These are phyloP conservation scores for Aspergillus hiratsukae DNA, from an alignment of 2,329 filamentous ascomycete genomes.

Conservation along the genomic window DNA sequence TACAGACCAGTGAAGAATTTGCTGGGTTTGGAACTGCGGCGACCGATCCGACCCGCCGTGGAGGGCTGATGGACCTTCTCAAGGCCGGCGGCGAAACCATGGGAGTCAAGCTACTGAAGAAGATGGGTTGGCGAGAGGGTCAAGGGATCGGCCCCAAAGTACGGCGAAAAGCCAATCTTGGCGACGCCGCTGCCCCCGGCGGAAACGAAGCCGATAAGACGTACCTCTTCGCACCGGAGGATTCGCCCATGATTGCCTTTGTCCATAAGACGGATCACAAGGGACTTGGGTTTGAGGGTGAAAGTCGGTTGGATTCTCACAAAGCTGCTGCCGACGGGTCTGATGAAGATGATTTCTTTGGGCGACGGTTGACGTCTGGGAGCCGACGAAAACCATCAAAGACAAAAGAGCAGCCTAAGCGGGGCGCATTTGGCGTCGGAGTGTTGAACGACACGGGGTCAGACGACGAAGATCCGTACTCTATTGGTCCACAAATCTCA, in stretches of 20 bases:
- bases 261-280: slow-evolving; percentile 43
- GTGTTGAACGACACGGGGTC: slow-evolving; percentile 89
- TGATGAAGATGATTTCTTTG: slow-evolving; percentile 32
- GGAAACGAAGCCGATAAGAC: slow-evolving; percentile 44
- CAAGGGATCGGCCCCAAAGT: slow-evolving; percentile 90
- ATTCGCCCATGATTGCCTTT: slow-evolving; percentile 60
- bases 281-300: slow-evolving; percentile 44
- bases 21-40: slow-evolving; percentile 68
- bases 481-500: slow-evolving; percentile 83
- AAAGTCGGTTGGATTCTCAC: slow-evolving; percentile 29
- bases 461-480: slow-evolving; percentile 91
- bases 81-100: slow-evolving; percentile 73
- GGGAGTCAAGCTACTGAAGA: slow-evolving; percentile 76
- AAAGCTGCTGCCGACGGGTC: slow-evolving; percentile 12
- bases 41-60: slow-evolving; percentile 49
- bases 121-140: slow-evolving; percentile 94
- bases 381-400: slow-evolving; percentile 39
- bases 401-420: slow-evolving; percentile 49
- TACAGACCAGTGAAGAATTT: slow-evolving; percentile 71
- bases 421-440: slow-evolving; percentile 77
- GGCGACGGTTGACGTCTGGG: slow-evolving; percentile 26
- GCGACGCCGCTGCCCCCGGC: slow-evolving; percentile 42
- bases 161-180: slow-evolving; percentile 66
- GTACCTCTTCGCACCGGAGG: slow-evolving; percentile 81
- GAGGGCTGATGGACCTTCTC: slow-evolving; percentile 67